Base-by-base conservation (phyloP, 805 yeast species). In the Yamadazyma kitorensis region DNA sequence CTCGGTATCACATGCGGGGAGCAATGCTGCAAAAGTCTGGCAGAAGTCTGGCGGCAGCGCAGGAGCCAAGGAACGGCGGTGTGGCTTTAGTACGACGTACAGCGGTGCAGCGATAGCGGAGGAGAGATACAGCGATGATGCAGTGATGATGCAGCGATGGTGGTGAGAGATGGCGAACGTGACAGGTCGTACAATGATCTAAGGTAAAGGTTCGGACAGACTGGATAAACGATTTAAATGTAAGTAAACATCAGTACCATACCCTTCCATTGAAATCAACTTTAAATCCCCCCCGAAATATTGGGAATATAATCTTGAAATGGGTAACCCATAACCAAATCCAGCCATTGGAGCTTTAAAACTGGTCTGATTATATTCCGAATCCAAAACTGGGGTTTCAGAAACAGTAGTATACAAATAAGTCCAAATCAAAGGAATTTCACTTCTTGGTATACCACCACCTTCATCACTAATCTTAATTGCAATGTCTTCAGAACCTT, bases 301-400 rank as follows among this genome's bases (percentile, higher is more conserved):
- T 43, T 89, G 79, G 2, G 96, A 89, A 47, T 88, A 88, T 24
- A 87, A 68, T 39, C 96, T 62, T 30, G 93, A 82, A 35, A 88
- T 80, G 2, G 96, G 95, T 48, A 87, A 68, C 0, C 96, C 96
- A 51, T 87, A 89, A 18, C 96, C 96, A 46, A 84, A 82, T 0
- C 96, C 96, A 33, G 95, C 95, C 85, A 87, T 82, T 39, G 96
- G 96, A 1, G 95, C 95, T 53, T 76, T 76, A 61, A 84, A 82
- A 39, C 81, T 83, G 15, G 78, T 67, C 47, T 76, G 78, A 43
- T 71, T 68, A 40, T 45, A 68, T 25, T 78, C 82, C 2, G 75
- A 72, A 40, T 80, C 86, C 31, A 81, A 59, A 15, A 68, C 72
- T 0, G 91, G 91, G 5, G 83, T 74, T 33, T 78, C 72, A 47